Evolutionary conservation across 768 basidiomycete genomes (phyloP).

Genomic region (Tylopilus sp.): DNA sequence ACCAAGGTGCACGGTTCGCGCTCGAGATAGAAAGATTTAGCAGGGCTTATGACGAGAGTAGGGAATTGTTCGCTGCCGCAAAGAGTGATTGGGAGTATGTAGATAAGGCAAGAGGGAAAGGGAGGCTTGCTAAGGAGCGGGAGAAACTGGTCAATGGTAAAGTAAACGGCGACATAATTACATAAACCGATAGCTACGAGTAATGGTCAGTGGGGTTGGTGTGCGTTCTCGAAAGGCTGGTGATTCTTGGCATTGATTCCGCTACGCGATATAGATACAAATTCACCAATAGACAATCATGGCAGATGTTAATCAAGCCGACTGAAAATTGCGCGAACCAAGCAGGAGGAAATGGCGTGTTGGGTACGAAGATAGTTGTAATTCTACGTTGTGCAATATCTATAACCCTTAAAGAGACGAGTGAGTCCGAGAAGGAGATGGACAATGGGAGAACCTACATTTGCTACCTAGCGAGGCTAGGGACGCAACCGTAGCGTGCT

Average conservation of each 20-base stretch:
- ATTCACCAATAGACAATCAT: neutral
- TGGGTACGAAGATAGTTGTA: constrained; percentile 4
- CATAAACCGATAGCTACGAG: too few relatives aligned
- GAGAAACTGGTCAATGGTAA: constrained; percentile 29
- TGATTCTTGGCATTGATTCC: too few relatives aligned
- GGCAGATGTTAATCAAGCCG: neutral
- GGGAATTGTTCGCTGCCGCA: constrained; percentile 50
- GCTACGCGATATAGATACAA: neutral
- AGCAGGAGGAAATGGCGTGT: neutral
- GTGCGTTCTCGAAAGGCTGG: neutral
- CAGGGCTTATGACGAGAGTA: constrained; percentile 46
- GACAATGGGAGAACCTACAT: constrained; percentile 1
- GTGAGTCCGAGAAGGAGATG: neutral
- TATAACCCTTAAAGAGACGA: constrained; percentile 8
- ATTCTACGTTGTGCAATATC: constrained; percentile 17
- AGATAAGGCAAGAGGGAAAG: constrained; percentile 70
- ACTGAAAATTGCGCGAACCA: neutral
- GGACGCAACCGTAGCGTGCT: neutral
- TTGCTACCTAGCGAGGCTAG: neutral
- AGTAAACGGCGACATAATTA: neutral
- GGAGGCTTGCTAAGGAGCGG: constrained; percentile 65
- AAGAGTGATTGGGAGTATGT: constrained; percentile 59
- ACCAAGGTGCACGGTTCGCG: constrained; percentile 25
- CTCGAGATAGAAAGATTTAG: constrained; percentile 51
- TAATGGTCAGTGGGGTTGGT: too few relatives aligned